A percentile compares a stretch with the other conserved stretches of the same genome.
These are phyloP conservation scores for Aspergillus sp. DNA, from an alignment of 2,329 filamentous ascomycete genomes.

Conservation along the genomic window DNA sequence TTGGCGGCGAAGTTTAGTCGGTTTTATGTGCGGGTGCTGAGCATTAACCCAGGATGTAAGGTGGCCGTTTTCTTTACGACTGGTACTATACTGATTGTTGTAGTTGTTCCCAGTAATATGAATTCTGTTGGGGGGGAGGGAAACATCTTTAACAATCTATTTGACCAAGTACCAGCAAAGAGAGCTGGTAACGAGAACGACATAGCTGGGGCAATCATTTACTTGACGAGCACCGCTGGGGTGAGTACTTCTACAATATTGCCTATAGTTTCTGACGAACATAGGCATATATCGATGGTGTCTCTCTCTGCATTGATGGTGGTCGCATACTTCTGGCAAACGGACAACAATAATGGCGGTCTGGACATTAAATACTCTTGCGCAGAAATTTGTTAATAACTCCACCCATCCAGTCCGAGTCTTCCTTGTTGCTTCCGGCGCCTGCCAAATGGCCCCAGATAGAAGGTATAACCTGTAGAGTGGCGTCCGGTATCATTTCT, in stretches of 20 bases:
- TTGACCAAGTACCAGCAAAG: slow-evolving; percentile 40
- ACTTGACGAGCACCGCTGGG: slow-evolving; percentile 42
- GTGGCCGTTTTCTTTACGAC: not conserved
- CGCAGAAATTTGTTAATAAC: not conserved
- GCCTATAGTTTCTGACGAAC: not conserved
- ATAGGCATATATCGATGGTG: not conserved
- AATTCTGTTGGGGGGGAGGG: slow-evolving; percentile 41
- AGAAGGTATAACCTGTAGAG: not conserved
- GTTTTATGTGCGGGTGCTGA: slow-evolving; percentile 44
- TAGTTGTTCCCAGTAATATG: slow-evolving; percentile 46
- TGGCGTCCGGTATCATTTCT: not conserved
- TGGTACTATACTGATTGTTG: slow-evolving; percentile 4
- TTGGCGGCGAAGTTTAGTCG: slow-evolving; percentile 49
- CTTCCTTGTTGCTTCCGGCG: not conserved
- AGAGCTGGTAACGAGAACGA: slow-evolving; percentile 40
- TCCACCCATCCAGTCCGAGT: not conserved
- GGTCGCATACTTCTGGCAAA: not conserved
- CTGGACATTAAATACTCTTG: too few species aligned
- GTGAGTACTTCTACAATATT: slow-evolving; percentile 22
- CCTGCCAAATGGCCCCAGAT: not conserved
- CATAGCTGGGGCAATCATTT: slow-evolving; percentile 44
- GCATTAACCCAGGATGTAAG: slow-evolving; percentile 47
- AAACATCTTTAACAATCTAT: slow-evolving; percentile 42
- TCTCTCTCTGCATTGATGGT: not conserved
- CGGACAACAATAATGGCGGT: not conserved